A percentile compares a stretch with the other conserved stretches of the same genome.
Conservation (phyloP, 1,284 basidiomycete species). For the Phylloboletellus chloephorus region DNA sequence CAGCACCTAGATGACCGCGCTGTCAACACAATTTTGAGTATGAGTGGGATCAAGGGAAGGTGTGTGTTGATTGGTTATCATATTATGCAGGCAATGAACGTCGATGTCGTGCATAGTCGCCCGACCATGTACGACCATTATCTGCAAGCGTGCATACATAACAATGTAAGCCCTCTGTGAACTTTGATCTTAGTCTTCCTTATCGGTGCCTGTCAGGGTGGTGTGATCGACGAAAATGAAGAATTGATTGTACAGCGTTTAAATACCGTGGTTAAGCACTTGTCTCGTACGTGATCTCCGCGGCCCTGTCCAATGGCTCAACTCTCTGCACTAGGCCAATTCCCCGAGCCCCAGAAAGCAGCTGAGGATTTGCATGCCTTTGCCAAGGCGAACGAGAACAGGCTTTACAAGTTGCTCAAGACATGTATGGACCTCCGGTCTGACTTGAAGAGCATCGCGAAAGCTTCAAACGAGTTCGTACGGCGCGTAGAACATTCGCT, state of each 20-base stretch:
- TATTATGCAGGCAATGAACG: not conserved
- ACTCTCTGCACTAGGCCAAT: conserved; percentile 38
- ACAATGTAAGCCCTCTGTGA: conserved; percentile 59
- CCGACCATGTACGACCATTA: conserved; percentile 63
- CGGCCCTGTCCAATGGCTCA: not conserved
- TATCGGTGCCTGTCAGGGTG: conserved; percentile 52
- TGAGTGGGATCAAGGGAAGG: conserved; percentile 60
- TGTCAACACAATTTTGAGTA: conserved; percentile 50
- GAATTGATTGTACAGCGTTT: conserved; percentile 56
- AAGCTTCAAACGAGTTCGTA: conserved; percentile 75
- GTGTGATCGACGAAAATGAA: conserved; percentile 77
- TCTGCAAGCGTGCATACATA: conserved; percentile 63
- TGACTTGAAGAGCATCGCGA: conserved; percentile 77
- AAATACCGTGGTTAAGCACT: conserved; percentile 47
- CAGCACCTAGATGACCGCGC: conserved; percentile 62
- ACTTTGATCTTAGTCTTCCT: conserved; percentile 9
- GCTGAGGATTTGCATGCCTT: conserved; percentile 78
- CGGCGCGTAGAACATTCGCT: conserved; percentile 71
- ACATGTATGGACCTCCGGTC: conserved; percentile 79
- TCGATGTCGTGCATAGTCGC: conserved; percentile 38
- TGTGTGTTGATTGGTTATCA: conserved; percentile 33
- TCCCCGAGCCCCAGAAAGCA: conserved; percentile 70
- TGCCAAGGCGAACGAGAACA: conserved; percentile 80
- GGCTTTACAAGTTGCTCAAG: conserved; percentile 81
- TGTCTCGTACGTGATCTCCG: conserved; percentile 46